Evolutionary conservation across 148 eudicot species (phyloP), one percentile per base, ranked within the genome.

Genomic region (Cornus suecica): DNA sequence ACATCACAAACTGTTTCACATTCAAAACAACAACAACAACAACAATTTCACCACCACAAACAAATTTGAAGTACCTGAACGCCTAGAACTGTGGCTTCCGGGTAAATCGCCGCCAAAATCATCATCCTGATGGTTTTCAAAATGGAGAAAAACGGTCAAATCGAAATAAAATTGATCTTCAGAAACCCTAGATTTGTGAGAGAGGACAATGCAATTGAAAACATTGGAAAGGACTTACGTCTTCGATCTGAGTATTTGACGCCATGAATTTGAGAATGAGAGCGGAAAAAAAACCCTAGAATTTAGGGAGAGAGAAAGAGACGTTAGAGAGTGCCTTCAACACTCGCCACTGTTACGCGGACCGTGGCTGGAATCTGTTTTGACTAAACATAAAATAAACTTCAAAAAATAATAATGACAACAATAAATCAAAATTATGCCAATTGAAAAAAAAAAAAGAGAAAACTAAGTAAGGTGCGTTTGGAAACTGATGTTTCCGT

Each of bases 101-200:
- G 91, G 22, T 62, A 94, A 92, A 84, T 94, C 98, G 2, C 97
- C 96, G 9, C 97, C 97, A 34, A 94, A 94, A 90, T 90, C 96
- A 82, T 92, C 97, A 72, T 92, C 97, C 98, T 92, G 83, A n/a
- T n/a, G 14, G 14, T 20, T n/a, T 67, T 75, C 20, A 26, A 65
- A 27, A 66, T 71, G 5, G 75, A 54, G 34, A 72, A 14, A 32
- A 58, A 20, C 16, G 26, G 63, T 11, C 62, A 32, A n/a, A 10
- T 27, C 20, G 24, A 26, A 62, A n/a, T 22, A 10, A 31, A 32
- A 32, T 32, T 32, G 5, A 52, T 25, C 20, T 28, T 26, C 60
- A 27, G 11, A 72, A 30, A 70, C 28, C 45, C 66, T 51, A 66
- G 34, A 78, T 24, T 48, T 2, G 48, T 26, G 63, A 27, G 25